phyloP scores from a whole-genome alignment of 371 early-diverging fungal genomes.

The Mortierella sp. region DNA sequence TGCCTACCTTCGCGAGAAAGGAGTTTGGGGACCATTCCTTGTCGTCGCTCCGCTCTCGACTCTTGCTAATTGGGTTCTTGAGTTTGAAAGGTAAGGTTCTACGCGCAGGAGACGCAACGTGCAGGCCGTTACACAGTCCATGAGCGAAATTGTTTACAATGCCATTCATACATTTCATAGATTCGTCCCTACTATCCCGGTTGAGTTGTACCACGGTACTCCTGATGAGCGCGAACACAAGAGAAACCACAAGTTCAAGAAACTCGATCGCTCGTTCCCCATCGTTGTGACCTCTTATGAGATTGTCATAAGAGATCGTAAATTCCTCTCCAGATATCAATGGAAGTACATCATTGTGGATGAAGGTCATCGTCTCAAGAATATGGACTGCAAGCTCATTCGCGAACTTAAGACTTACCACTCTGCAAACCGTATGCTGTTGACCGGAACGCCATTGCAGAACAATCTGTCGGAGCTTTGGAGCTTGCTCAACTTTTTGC shows the following conservation, averaged over 20 bases:
- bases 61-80: constrained; percentile 97
- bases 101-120: no score
- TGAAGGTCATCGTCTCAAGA: constrained; percentile 97
- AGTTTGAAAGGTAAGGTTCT: constrained; percentile 82
- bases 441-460: constrained; percentile 96
- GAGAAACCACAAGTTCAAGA: constrained; percentile 75
- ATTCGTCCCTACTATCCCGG: constrained; percentile 88
- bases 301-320: constrained; percentile 87
- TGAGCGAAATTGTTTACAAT: no score
- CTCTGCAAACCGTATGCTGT: constrained; percentile 86
- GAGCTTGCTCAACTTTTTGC: constrained; percentile 93
- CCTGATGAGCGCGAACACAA: constrained; percentile 82
- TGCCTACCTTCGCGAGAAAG: constrained; percentile 81
- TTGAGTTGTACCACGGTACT: constrained; percentile 93
- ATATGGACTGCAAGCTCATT: constrained; percentile 90
- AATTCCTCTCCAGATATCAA: constrained; percentile 69
- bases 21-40: constrained; percentile 95
- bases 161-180: constrained; percentile 34
- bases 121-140: no score
- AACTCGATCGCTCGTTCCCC: constrained; percentile 72
- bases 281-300: constrained; percentile 94
- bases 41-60: constrained; percentile 97
- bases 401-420: constrained; percentile 84
- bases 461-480: constrained; percentile 95
- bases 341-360: constrained; percentile 96